These are phyloP conservation scores for Globisporangium echinulatum DNA, from an alignment of 352 stramenopile genomes.

Conservation along the genomic window DNA sequence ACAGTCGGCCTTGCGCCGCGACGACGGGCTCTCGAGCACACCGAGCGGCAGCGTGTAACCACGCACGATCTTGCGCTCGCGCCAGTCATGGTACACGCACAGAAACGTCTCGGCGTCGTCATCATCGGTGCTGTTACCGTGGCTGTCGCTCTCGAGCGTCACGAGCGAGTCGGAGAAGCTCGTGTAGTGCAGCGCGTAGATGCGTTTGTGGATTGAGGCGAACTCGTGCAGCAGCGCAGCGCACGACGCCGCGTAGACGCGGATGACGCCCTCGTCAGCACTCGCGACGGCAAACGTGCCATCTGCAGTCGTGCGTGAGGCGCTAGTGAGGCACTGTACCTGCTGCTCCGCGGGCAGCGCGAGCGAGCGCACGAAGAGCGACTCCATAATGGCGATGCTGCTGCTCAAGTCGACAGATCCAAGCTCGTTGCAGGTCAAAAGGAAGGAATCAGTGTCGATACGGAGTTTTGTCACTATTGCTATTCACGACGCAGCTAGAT, in stretches of 20 bases:
- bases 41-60: constrained; percentile 81
- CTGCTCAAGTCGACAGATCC: too few relatives aligned
- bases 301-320: constrained; percentile 54
- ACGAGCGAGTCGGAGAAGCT: constrained; percentile 84
- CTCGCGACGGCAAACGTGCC: constrained; percentile 74
- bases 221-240: constrained; percentile 78
- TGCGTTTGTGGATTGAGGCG: constrained; percentile 55
- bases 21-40: constrained; percentile 50
- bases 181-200: constrained; percentile 76
- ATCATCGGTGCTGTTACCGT: constrained; percentile 8
- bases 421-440: too few relatives aligned
- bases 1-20: constrained; percentile 50
- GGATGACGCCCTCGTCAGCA: constrained; percentile 54
- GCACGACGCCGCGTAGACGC: constrained; percentile 75
- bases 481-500: too few relatives aligned
- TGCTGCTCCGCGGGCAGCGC: constrained; percentile 30
- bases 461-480: too few relatives aligned
- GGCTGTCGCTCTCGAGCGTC: constrained; percentile 60
- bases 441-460: too few relatives aligned
- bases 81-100: constrained; percentile 86
- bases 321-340: constrained; percentile 45
- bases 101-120: constrained; percentile 72
- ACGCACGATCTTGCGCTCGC: constrained; percentile 68
- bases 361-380: constrained; percentile 64
- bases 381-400: constrained; percentile 30